Conservation (phyloP, 1,139 yeast genomes). For the Taphrina sp. region DNA sequence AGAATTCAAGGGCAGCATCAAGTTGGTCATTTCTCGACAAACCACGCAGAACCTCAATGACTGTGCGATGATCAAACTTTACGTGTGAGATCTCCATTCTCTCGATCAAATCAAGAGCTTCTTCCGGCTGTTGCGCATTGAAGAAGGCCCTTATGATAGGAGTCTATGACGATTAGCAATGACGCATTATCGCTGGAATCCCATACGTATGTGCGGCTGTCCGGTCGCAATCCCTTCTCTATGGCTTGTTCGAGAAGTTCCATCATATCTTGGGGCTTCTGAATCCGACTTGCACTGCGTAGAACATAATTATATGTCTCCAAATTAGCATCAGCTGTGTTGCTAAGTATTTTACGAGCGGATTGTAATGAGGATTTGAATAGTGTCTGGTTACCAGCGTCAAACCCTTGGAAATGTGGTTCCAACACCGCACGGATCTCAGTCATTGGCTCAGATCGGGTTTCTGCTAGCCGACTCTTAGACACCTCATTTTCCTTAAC, state of each 20-base stretch:
- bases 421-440: no score
- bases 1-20: conserved; percentile 12
- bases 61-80: conserved; percentile 5
- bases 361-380: not conserved
- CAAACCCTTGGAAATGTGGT: no score
- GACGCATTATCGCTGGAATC: no score
- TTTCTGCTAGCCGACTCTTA: no score
- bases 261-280: not conserved
- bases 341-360: not conserved
- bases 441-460: no score
- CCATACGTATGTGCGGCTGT: conserved; percentile 12
- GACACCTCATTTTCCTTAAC: no score
- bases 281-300: conserved; percentile 7
- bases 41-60: conserved; percentile 16
- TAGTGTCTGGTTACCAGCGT: no score
- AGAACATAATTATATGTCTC: conserved; percentile 8
- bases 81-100: conserved; percentile 18
- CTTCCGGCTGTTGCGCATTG: conserved; percentile 2
- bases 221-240: conserved; percentile 9
- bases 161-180: not conserved
- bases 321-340: not conserved
- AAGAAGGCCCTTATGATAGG: conserved; percentile 11
- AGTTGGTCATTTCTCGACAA: not conserved
- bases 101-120: conserved; percentile 12
- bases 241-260: conserved; percentile 8